Base-by-base conservation (phyloP, 441 rosid species). In the Populus trichocarpa region DNA sequence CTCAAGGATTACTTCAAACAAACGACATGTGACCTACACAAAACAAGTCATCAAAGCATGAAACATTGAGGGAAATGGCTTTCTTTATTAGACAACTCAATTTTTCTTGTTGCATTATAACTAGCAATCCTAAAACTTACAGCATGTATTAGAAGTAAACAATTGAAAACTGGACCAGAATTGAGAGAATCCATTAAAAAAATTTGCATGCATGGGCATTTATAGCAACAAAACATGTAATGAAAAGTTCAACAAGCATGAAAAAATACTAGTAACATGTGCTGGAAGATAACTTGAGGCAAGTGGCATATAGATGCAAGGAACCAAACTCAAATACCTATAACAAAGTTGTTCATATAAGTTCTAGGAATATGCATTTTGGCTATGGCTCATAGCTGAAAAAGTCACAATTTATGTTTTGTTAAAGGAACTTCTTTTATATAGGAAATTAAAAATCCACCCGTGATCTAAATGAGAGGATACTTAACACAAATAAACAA, bases 1-100 rank as follows among this genome's bases (percentile, higher is more conserved):
- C 84, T 94, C 98, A 75, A 93, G 96, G 82, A 96, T 80, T 67
- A 96, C 94, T 76, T 98, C 99, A 74, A 96, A 87, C 76, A 94
- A 89, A 73, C 97, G 94, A 72, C 99, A 96, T 16, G 99, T 94
- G 36, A 96, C 93, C 99, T 94, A 75, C 81, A 87, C n/a, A 79
- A 46, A 70, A 76, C 69, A 76, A 78, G 76, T 72, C 30, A 76
- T 16, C 71, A 72, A 42, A 72, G 14, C 77, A 42, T 38, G 23
- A 82, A 83, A 20, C 63, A 36, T 35, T 53, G 38, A 67, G 59
- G 71, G 35, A 8, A 69, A 53, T 42, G 50, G 4, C 36, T 80
- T 71, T 75, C 76, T 71, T 63, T 18, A 8, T 40, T 59, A 20
- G n/a, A 59, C 70, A 78, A 9, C 10, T 63, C 18, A 25, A 53